Conservation (phyloP, 1,284 basidiomycete genomes). For the Moniliella sp. region DNA sequence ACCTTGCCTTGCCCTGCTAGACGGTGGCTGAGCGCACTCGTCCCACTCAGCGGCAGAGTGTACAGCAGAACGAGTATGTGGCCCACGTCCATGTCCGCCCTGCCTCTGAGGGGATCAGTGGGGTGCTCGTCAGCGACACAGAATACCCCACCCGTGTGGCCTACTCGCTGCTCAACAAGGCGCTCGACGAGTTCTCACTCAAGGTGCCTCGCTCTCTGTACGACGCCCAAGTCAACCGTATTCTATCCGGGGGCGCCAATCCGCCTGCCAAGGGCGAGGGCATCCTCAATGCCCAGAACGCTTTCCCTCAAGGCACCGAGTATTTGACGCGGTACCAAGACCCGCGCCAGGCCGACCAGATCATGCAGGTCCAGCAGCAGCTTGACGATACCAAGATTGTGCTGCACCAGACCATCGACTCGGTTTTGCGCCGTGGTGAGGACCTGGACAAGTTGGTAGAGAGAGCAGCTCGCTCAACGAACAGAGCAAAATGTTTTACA, state of each 20-base stretch:
- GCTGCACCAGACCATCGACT: constrained; percentile 89
- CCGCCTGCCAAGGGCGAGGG: constrained; percentile 25
- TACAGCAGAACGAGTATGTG: constrained; percentile 81
- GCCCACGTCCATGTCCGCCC: constrained; percentile 58
- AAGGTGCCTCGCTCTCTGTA: constrained; percentile 48
- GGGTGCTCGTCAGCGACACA: constrained; percentile 74
- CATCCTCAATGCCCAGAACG: constrained; percentile 14
- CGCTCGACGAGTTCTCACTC: constrained; percentile 73
- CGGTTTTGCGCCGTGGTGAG: constrained; percentile 83
- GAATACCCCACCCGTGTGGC: constrained; percentile 92
- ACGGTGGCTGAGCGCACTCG: constrained; percentile 77
- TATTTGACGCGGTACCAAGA: constrained; percentile 91
- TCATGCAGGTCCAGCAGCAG: constrained; percentile 95
- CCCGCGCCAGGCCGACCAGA: constrained; percentile 86
- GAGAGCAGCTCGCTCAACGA: constrained; percentile 64
- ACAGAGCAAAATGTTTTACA: constrained; percentile 62
- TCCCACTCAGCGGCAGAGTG: constrained; percentile 49
- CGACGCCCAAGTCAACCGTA: constrained; percentile 35
- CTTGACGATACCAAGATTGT: constrained; percentile 98
- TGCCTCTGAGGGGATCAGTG: constrained; percentile 38
- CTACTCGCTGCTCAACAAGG: constrained; percentile 78
- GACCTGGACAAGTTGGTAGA: constrained; percentile 92
- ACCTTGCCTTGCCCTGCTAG: constrained; percentile 63
- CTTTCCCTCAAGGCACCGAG: constrained; percentile 43
- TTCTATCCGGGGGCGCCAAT: constrained; percentile 16